Evolutionary conservation across 1,284 basidiomycete species (phyloP), one percentile per base, ranked within the genome.

Genomic region (Leccinum angustisporum): DNA sequence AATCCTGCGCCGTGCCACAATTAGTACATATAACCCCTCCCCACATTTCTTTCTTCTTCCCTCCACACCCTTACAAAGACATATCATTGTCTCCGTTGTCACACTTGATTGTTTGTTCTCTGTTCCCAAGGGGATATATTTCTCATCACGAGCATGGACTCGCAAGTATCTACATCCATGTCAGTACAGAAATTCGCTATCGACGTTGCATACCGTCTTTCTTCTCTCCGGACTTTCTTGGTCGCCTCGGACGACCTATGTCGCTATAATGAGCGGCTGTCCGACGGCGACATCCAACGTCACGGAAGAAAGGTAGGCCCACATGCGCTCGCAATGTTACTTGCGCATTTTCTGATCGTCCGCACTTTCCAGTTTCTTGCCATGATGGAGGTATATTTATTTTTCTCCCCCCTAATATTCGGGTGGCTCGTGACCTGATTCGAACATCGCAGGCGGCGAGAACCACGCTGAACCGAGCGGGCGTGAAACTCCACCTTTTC

Each of bases 401-500:
- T 5, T 43, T 51, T 18, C 13, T 48, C 25, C 14, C 13, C 30
- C n/a, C 40, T 59, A 21, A 6, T 55, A 11, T 48, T 60, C 27
- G 58, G 27, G 21, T 46, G 38, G 18, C 21, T 31, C 21, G 13
- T 16, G 33, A 31, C 21, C 25, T 25, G 25, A 25, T 25, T 25
- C 25, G 25, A 25, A 25, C 2, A 48, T 36, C 52, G 46, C 18
- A 77, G 76, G 77, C 74, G 10, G 73, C 75, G 8, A 70, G 76
- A 59, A 67, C 67, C 38, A 79, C 77, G 36, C 71, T 77, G 59
- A 68, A 68, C 54, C 69, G 66, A 25, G 68, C 65, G 18, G 74
- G 72, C 51, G 59, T 79, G 53, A 76, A 76, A 55, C 67, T 77
- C 18, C 69, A 77, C 53, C 67, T 75, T 38, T 79, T 79, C 59